Evolutionary conservation across 306 rosid genomes (phyloP).

Genomic region (Lagenaria siceraria): DNA sequence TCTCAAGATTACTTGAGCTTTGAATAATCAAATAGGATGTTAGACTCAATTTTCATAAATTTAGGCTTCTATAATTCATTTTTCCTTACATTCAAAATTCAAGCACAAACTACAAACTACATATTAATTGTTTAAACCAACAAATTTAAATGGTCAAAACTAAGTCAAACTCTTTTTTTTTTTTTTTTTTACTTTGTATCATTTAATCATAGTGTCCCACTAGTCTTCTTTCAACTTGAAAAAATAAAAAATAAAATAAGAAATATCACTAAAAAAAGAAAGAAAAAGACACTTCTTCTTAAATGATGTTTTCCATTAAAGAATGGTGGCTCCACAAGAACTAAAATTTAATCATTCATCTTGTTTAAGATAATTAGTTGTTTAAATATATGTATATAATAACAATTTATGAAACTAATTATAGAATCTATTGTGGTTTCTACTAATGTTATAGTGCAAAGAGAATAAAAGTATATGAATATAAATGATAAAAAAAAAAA

Average conservation of each 20-base stretch:
- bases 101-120: too few species aligned
- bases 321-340: neutral
- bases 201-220: neutral
- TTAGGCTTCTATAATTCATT: too few species aligned
- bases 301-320: constrained; percentile 10
- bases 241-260: neutral
- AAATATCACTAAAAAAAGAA: neutral
- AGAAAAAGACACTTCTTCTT: neutral
- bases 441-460: neutral
- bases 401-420: neutral
- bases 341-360: neutral
- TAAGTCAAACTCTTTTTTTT: neutral
- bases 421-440: neutral
- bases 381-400: neutral
- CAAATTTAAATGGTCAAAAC: neutral
- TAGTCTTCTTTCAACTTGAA: neutral
- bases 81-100: too few species aligned
- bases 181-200: too few species aligned
- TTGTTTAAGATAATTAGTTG: neutral
- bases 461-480: neutral
- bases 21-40: too few species aligned
- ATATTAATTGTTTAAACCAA: too few species aligned
- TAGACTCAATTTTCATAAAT: too few species aligned
- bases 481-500: neutral
- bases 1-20: too few species aligned